Conservation (phyloP, 306 rosid species). For the Lablab purpureus region DNA sequence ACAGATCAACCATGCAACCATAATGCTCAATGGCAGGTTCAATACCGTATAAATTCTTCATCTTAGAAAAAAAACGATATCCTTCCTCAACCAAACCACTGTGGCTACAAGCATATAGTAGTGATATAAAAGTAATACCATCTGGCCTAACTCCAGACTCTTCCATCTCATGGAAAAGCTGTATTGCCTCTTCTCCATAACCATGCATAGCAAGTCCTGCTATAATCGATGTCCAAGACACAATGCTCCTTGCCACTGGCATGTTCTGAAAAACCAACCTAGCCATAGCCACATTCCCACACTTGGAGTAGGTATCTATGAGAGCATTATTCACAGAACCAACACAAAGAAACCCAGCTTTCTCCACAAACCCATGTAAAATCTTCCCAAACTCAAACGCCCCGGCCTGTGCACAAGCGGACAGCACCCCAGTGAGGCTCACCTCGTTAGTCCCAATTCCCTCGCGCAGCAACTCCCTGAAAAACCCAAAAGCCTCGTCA, state of each 20-base stretch:
- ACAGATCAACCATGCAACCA: constrained; percentile 91
- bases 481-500: constrained; percentile 73
- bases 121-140: constrained; percentile 74
- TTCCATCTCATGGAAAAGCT: constrained; percentile 72
- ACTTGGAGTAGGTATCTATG: constrained; percentile 72
- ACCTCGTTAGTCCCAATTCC: constrained; percentile 76
- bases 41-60: constrained; percentile 62
- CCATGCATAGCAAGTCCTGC: constrained; percentile 90
- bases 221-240: constrained; percentile 86
- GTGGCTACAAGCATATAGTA: constrained; percentile 84
- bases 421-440: constrained; percentile 81
- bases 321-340: constrained; percentile 78
- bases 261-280: constrained; percentile 67
- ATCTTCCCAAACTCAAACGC: constrained; percentile 79
- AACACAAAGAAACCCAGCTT: constrained; percentile 69
- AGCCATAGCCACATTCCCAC: constrained; percentile 78
- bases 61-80: constrained; percentile 63
- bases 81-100: constrained; percentile 79
- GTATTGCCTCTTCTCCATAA: constrained; percentile 73
- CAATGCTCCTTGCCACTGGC: constrained; percentile 57
- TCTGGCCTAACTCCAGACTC: constrained; percentile 67
- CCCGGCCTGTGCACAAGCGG: constrained; percentile 88
- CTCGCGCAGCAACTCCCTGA: constrained; percentile 61
- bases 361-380: constrained; percentile 73
- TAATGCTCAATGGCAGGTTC: constrained; percentile 81